Conservation (phyloP, 306 rosid species). For the Senna siamea region DNA sequence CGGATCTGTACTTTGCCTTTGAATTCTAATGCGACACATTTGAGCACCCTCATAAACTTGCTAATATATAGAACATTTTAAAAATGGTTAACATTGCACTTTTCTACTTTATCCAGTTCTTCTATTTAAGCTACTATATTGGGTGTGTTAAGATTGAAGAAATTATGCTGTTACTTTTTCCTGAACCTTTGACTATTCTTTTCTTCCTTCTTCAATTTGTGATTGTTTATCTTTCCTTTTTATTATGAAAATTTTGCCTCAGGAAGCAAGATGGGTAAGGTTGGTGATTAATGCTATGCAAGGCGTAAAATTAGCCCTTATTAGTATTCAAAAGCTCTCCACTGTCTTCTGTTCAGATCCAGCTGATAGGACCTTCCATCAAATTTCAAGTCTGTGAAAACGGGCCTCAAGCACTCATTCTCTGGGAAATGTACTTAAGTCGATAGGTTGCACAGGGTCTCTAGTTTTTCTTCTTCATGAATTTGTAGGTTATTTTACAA, state of each 20-base stretch:
- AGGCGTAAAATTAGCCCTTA: slow-evolving; percentile 72
- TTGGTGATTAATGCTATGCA: slow-evolving; percentile 75
- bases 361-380: slow-evolving; percentile 72
- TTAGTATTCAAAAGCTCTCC: slow-evolving; percentile 61
- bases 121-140: not conserved
- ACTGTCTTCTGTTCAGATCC: slow-evolving; percentile 65
- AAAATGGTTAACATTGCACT: not conserved
- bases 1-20: not conserved
- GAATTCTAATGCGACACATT: not conserved
- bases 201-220: slow-evolving; percentile 7
- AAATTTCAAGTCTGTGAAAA: slow-evolving; percentile 70
- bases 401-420: slow-evolving; percentile 80
- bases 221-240: not conserved
- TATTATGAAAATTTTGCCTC: slow-evolving; percentile 31
- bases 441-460: slow-evolving; percentile 69
- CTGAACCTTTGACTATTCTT: not conserved
- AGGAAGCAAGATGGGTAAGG: slow-evolving; percentile 88
- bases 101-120: not conserved
- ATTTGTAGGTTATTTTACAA: slow-evolving; percentile 64
- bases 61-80: not conserved
- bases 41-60: slow-evolving; percentile 2
- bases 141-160: not conserved
- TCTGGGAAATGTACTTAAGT: slow-evolving; percentile 65
- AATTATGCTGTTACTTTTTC: not conserved
- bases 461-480: slow-evolving; percentile 68